These are phyloP conservation scores for Russula virescens DNA, from an alignment of 768 basidiomycete genomes.

Conservation along the genomic window DNA sequence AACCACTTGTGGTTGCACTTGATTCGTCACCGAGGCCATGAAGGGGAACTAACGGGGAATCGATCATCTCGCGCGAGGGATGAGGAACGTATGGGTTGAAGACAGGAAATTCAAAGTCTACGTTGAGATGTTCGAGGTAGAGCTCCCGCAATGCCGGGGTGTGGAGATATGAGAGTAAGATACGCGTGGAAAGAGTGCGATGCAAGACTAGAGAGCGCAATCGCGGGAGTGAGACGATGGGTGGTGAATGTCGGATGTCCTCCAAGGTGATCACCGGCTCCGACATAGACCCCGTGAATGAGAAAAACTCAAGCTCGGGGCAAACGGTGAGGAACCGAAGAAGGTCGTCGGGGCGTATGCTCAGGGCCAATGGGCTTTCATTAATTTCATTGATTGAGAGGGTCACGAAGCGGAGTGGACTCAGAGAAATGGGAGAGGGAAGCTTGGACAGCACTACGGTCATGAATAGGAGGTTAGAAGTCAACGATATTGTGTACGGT, in stretches of 20 bases:
- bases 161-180: constrained; percentile 57
- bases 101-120: constrained; percentile 40
- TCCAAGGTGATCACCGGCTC: constrained; percentile 34
- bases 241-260: constrained; percentile 26
- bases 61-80: constrained; percentile 24
- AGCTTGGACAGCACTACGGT: constrained; percentile 45
- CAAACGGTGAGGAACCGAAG: constrained; percentile 57
- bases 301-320: constrained; percentile 55
- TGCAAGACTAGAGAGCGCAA: constrained; percentile 54
- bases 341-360: constrained; percentile 43
- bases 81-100: constrained; percentile 26
- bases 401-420: constrained; percentile 49
- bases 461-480: constrained; percentile 32
- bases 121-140: constrained; percentile 61
- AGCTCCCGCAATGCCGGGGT: constrained; percentile 56
- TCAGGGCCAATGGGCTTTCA: constrained; percentile 40
- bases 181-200: constrained; percentile 56
- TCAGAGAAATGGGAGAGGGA: constrained; percentile 40
- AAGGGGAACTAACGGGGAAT: not conserved
- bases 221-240: constrained; percentile 48
- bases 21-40: not conserved
- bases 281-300: constrained; percentile 48
- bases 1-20: not conserved
- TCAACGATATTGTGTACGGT: constrained; percentile 22
- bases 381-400: constrained; percentile 55